phyloP scores from a whole-genome alignment of 495 filamentous ascomycete species.

The Viridothelium virens region DNA sequence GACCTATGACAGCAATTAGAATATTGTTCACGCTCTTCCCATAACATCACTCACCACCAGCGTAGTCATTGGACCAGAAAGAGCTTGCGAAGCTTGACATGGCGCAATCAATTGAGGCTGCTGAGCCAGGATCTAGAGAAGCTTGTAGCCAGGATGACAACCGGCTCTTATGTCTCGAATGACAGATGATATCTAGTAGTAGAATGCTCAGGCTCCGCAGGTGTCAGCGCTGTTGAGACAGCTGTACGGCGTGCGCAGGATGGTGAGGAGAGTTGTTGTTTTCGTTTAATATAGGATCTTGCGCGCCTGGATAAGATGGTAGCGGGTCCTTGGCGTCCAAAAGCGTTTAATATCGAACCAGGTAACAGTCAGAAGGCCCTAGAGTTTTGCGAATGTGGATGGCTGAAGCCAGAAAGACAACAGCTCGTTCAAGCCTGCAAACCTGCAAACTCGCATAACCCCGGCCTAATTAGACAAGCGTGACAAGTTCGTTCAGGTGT shows the following conservation, averaged over 20 bases:
- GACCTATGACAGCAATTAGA: constrained; percentile 43
- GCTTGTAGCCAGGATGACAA: not conserved
- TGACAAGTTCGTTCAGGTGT: not conserved
- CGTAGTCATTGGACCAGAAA: constrained; percentile 93
- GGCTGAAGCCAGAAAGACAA: not conserved
- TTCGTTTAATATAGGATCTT: not conserved
- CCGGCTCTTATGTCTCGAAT: not conserved
- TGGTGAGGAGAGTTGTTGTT: constrained; percentile 7
- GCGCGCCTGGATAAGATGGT: not conserved
- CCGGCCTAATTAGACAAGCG: too few species aligned
- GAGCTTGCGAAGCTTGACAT: constrained; percentile 90
- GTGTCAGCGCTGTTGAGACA: not conserved
- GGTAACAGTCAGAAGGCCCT: not conserved
- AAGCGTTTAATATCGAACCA: not conserved
- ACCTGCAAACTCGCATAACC: not conserved
- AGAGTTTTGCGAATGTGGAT: not conserved
- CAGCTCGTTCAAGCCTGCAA: not conserved
- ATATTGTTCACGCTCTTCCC: not conserved
- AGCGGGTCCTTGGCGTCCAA: not conserved
- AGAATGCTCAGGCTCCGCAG: not conserved
- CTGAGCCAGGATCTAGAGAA: not conserved
- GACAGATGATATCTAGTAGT: not conserved
- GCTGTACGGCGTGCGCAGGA: not conserved
- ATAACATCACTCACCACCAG: constrained; percentile 53
- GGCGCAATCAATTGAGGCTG: constrained; percentile 20